Base-by-base conservation (phyloP, 192 early-diverging fungal species). In the Gaertneriomyces sp. region DNA sequence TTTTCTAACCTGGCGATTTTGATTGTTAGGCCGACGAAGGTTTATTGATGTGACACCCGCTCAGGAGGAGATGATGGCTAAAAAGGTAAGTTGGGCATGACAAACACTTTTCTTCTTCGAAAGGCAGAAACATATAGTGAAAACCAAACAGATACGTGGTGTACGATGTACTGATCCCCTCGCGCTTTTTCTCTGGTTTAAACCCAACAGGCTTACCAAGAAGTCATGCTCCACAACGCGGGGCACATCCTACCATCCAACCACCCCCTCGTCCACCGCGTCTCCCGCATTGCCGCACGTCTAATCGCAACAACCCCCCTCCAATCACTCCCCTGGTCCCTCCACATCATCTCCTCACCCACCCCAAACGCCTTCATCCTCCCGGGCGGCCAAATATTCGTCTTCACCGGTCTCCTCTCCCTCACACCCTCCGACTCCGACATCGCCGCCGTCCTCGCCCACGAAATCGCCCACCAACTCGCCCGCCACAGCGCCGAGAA, bases 311-410 rank as follows among this genome's bases (percentile, higher is more conserved):
- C 71, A 4, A 49, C 61, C 38, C 88, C 87, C 5, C 81, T 95
- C 80, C 60, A 81, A 9, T 82, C 83, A 59, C 59, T 91, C 11
- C 73, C 91, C 6, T 98, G 96, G 96, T 91, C 95, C 53, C 80
- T 97, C n/a, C 78, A 93, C 80, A 92, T 98, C 1, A 88, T 98
- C 53, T 73, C 91, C 41, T 80, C 85, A 25, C 81, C 84, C 3
- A 85, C 94, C 72, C 80, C 74, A 65, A 98, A 97, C 74, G 96
- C 96, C 4, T 96, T 98, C 76, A 95, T 97, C 7, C 75, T 96
- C 49, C 94, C 96, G 2, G 93, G 69, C 42, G 93, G 93, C 42
- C 94, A 95, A 74, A 89, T 98, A 0, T 98, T 98, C 85, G 96
- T 98, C 40, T 98, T 97, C 64, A 92, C 92, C 20, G 96, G 96